A percentile compares a stretch with the other conserved stretches of the same genome.
phyloP scores from a whole-genome alignment of 306 rosid species.

The Hippophae tibetana region DNA sequence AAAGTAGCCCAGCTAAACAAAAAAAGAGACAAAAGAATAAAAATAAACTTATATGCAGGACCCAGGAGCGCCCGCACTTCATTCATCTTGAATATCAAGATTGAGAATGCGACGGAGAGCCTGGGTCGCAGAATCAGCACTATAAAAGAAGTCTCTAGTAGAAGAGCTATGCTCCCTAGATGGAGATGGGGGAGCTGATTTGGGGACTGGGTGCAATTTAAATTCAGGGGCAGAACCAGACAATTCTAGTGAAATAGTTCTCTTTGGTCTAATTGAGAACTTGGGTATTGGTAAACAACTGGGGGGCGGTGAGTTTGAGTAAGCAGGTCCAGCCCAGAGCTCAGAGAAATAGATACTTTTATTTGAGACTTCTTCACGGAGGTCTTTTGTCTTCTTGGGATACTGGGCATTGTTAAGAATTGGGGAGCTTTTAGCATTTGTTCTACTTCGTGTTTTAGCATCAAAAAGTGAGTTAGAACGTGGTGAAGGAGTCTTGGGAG shows the following conservation, averaged over 20 bases:
- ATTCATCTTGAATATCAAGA: constrained; percentile 41
- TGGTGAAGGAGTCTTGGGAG: constrained; percentile 38
- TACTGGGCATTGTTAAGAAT: constrained; percentile 35
- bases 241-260: constrained; percentile 56
- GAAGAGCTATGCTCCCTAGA: constrained; percentile 29
- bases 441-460: constrained; percentile 12
- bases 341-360: constrained; percentile 49
- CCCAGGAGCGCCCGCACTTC: constrained; percentile 24
- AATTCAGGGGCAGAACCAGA: constrained; percentile 37
- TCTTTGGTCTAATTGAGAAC: constrained; percentile 54
- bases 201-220: constrained; percentile 37
- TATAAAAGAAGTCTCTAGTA: constrained; percentile 27
- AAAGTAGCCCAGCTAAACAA: constrained; percentile 18
- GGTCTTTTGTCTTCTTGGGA: constrained; percentile 18
- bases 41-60: constrained; percentile 35
- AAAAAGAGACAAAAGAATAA: neutral
- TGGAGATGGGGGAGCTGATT: constrained; percentile 60
- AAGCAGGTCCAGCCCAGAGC: constrained; percentile 97
- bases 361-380: constrained; percentile 14
- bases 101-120: constrained; percentile 66
- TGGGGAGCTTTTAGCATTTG: constrained; percentile 36
- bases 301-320: constrained; percentile 90
- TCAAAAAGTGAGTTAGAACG: constrained; percentile 16
- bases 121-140: constrained; percentile 44
- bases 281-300: constrained; percentile 84